These are phyloP conservation scores for Phaffomyces thermotolerans DNA, from an alignment of 805 yeast genomes.

Conservation along the genomic window DNA sequence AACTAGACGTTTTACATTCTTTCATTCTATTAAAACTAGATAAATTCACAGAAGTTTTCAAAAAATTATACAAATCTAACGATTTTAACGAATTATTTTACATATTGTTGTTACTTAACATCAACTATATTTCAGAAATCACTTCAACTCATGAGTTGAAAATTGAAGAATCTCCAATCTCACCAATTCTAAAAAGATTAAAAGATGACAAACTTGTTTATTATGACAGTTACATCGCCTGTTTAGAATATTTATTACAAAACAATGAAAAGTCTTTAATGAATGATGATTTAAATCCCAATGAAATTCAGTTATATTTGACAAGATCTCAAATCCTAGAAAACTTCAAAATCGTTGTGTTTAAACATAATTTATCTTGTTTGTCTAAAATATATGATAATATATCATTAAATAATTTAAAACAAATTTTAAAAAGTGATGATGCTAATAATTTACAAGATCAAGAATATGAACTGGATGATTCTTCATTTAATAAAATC, in stretches of 20 bases:
- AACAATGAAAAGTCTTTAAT: background rate
- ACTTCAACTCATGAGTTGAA: background rate
- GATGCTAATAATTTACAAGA: background rate
- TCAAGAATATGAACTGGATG: conserved; percentile 1
- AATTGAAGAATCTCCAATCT: background rate
- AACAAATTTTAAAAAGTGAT: conserved; percentile 1
- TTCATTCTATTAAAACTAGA: conserved; percentile 4
- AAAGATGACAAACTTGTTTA: conserved; percentile 1
- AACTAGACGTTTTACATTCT: conserved; percentile 3
- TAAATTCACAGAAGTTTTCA: conserved; percentile 6
- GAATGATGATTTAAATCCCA: background rate
- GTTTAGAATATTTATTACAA: background rate
- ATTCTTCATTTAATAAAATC: conserved; percentile 2
- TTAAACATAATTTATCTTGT: conserved; percentile 4
- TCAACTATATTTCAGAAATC: conserved; percentile 3
- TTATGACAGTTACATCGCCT: conserved; percentile 1
- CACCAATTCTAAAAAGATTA: background rate
- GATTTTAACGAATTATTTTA: conserved; percentile 1
- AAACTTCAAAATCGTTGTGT: background rate
- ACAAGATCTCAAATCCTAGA: conserved; percentile 1
- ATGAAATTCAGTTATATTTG: conserved; percentile 1
- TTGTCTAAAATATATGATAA: conserved; percentile 5
- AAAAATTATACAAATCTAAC: conserved; percentile 4
- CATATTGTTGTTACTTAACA: conserved; percentile 4
- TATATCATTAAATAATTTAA: conserved; percentile 1